Evolutionary conservation across 352 stramenopile species (phyloP), one percentile per base, ranked within the genome.

Genomic region (Globisporangium cystogenes): DNA sequence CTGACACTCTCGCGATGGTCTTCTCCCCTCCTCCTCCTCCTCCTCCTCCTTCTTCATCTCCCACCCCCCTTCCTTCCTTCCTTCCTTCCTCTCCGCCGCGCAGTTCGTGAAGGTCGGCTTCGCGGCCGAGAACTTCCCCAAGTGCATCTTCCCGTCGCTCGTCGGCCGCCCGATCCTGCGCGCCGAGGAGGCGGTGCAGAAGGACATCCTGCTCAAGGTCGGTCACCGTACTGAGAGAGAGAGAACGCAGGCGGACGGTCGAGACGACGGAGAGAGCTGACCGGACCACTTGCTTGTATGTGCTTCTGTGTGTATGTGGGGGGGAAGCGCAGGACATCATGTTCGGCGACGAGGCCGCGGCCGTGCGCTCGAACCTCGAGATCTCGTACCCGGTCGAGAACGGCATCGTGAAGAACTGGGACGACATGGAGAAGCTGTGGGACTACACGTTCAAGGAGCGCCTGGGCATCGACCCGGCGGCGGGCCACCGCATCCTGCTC

Each of bases 361-460:
- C 85, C 11, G 82, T 95, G 60, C 82, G 87, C 11, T 88, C 78
- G 48, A 90, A 87, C 62, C 68, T 96, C 27, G 83, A 95, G 67
- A 93, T 93, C 70, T 76, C 69, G 61, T 95, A 96, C 69, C 87
- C 86, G 14, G 89, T 98, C 24, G 91, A 98, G 66, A 97, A 98
- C 64, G 95, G 95, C 36, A 98, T 98, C 51, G 92, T 98, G 12
- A 95, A 95, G 68, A 97, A 97, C 76, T 98, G 95, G 95, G 89
- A 98, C 50, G 94, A 98, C 62, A 98, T 98, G 94, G 87, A 98
- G 68, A 90, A 97, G 58, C 72, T 98, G 29, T 98, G 95, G 95
- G 94, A 98, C 68, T 98, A 98, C 72, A 98, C 90, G 47, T 98
- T 98, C 70, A 74, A 94, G 51, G 89, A 98, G 55, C 92, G 91